Evolutionary conservation across 805 yeast genomes (phyloP).

Genomic region (Candida montana): DNA sequence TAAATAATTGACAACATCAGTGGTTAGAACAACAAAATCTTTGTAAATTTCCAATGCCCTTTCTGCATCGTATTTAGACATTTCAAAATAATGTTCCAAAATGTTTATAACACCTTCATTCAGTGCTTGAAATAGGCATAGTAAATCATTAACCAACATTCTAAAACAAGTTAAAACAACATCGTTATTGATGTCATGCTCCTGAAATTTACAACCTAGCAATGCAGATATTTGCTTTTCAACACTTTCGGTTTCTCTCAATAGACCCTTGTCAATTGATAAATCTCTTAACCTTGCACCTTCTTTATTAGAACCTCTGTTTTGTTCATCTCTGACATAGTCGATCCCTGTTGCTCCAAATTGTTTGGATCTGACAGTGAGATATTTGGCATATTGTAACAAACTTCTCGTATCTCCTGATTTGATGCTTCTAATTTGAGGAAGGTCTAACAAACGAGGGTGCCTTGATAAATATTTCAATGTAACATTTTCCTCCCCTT

Average conservation of each 20-base stretch:
- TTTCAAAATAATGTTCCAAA: slow-evolving; percentile 91
- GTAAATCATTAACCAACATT: slow-evolving; percentile 81
- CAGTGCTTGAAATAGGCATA: slow-evolving; percentile 80
- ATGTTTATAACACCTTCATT: slow-evolving; percentile 95
- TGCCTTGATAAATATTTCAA: slow-evolving; percentile 50
- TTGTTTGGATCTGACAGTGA: slow-evolving; percentile 63
- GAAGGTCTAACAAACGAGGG: slow-evolving; percentile 47
- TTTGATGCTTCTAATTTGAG: slow-evolving; percentile 29
- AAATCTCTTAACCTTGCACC: slow-evolving; percentile 62
- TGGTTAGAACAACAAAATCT: slow-evolving; percentile 78
- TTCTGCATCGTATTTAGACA: slow-evolving; percentile 81
- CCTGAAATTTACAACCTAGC: slow-evolving; percentile 67
- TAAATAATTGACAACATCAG: slow-evolving; percentile 79
- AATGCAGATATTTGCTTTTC: slow-evolving; percentile 75
- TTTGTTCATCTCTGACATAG: slow-evolving; percentile 67
- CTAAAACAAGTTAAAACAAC: slow-evolving; percentile 79
- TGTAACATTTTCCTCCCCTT: slow-evolving; percentile 78
- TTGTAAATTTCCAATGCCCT: slow-evolving; percentile 81
- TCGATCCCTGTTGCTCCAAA: slow-evolving; percentile 61
- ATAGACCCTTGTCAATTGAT: slow-evolving; percentile 69
- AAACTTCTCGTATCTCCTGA: slow-evolving; percentile 50
- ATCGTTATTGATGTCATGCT: slow-evolving; percentile 80
- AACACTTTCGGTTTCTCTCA: slow-evolving; percentile 81
- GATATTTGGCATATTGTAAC: slow-evolving; percentile 65
- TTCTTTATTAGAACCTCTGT: slow-evolving; percentile 34